Percentiles rank a stretch among this genome's conserved stretches.
Evolutionary conservation across 768 basidiomycete genomes (phyloP).

Genomic region (button mushroom (Agaricus bisporus)): DNA sequence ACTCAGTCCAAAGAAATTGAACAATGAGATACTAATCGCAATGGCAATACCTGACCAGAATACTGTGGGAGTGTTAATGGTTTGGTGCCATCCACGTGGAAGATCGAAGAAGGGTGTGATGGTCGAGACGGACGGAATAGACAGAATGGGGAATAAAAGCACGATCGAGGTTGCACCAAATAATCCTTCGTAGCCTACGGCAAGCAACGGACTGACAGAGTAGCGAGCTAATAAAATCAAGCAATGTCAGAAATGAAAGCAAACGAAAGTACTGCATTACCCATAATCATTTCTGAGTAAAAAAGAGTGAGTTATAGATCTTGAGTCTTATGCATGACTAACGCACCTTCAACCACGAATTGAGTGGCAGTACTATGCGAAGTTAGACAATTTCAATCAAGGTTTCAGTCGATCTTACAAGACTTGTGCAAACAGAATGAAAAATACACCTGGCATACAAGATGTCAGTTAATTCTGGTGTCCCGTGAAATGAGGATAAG

Average conservation of each 20-base stretch:
- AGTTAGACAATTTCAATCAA: conserved; percentile 11
- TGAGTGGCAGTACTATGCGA: conserved; percentile 73
- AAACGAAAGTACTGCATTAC: conserved; percentile 19
- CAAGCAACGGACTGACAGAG: conserved; percentile 81
- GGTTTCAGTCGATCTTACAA: conserved; percentile 54
- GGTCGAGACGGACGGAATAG: conserved; percentile 59
- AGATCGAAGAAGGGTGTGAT: conserved; percentile 80
- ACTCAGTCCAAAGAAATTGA: conserved; percentile 88
- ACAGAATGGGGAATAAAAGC: conserved; percentile 73
- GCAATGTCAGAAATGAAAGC: conserved; percentile 4
- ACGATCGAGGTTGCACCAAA: conserved; percentile 83
- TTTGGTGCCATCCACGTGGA: conserved; percentile 83
- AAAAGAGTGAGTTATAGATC: conserved; percentile 5
- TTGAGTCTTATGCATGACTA: neutral
- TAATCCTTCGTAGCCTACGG: conserved; percentile 92
- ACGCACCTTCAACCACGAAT: conserved; percentile 79
- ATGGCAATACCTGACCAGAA: conserved; percentile 65
- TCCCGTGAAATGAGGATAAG: conserved; percentile 14
- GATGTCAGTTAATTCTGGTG: conserved; percentile 13
- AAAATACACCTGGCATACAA: conserved; percentile 63
- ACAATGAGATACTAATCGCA: conserved; percentile 69
- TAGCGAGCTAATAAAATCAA: conserved; percentile 44
- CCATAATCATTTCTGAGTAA: conserved; percentile 80
- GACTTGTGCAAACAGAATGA: conserved; percentile 90
- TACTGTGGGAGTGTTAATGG: conserved; percentile 71